Evolutionary conservation across 1,284 basidiomycete genomes (phyloP), one percentile per base, ranked within the genome.

Genomic region (Trichosporon asahii): DNA sequence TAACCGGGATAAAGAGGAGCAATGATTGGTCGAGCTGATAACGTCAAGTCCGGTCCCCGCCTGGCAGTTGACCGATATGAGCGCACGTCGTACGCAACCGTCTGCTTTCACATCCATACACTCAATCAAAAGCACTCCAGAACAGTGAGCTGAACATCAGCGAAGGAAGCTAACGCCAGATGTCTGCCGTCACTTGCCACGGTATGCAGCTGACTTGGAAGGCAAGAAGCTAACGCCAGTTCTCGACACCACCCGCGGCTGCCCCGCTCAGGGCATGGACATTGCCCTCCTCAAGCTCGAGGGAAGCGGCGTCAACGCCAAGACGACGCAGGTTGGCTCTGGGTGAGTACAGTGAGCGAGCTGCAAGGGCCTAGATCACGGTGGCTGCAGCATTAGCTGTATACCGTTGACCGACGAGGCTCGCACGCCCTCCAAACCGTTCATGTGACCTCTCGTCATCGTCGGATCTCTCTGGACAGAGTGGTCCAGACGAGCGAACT

Each of bases 291-390:
- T 66, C 65, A 40, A 55, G 31, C 44, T 66, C n/a, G 57, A 61
- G 57, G 57, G 18, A 11, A 14, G 33, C 15, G 68, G 66, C 66
- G 66, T 69, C 31, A 29, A 55, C 11, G 66, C 71, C 44, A 60
- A 70, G 64, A 66, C 67, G 27, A 18, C 15, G 12, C 21, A 18
- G 25, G 35, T 73, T 1, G 89, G 89, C 12, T 83, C 85, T 71
- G 89, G 90, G 91, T 92, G 76, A 69, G 83, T 71, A 75, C 68
- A 60, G 8, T 5, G 9, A 12, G 14, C 9, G 9, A 40, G 37
- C 37, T 5, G 14, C 9, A 14, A n/a, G n/a, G n/a, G n/a, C n/a
- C n/a, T n/a, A n/a, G n/a, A n/a, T n/a, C n/a, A n/a, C n/a, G n/a
- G n/a, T n/a, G n/a, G n/a, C n/a, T n/a, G n/a, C n/a, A n/a, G n/a